Conservation (phyloP, 2,329 filamentous ascomycete genomes). For the Fusarium sp. region DNA sequence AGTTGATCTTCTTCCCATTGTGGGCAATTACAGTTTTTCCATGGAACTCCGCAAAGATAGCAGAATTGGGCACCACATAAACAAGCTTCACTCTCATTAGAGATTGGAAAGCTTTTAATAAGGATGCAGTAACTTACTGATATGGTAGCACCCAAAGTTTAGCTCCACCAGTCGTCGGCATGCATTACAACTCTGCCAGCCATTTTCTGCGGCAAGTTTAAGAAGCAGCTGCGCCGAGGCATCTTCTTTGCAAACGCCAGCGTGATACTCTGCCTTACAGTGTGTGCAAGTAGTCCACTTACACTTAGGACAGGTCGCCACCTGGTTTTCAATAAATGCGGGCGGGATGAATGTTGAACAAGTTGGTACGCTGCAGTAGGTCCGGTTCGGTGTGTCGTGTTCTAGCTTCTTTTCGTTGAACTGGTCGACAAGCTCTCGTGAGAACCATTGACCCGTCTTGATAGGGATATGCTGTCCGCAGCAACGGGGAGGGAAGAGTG, state of each 20-base stretch:
- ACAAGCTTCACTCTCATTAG: conserved; percentile 52
- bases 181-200: conserved; percentile 62
- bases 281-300: conserved; percentile 57
- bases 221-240: conserved; percentile 54
- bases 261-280: conserved; percentile 61
- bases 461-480: conserved; percentile 58
- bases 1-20: conserved; percentile 53
- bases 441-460: conserved; percentile 50
- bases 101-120: background rate
- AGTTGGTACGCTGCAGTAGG: conserved; percentile 58
- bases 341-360: conserved; percentile 63
- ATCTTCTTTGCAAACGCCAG: conserved; percentile 61
- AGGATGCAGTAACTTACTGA: conserved; percentile 55
- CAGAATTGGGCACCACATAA: conserved; percentile 61
- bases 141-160: conserved; percentile 63
- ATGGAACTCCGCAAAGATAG: conserved; percentile 57
- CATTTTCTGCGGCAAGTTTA: conserved; percentile 52
- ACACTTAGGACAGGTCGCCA: conserved; percentile 59
- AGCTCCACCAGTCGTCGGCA: conserved; percentile 63
- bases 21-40: conserved; percentile 55
- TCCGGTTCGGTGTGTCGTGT: conserved; percentile 58
- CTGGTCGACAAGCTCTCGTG: conserved; percentile 46
- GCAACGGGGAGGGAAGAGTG: conserved; percentile 66
- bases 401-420: conserved; percentile 62
- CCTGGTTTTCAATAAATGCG: conserved; percentile 44